Conservation (phyloP, 129 eudicot genomes). For the Helianthus annuus region HanXRQr2.0-SUNRISE NC_035441.2:185831107-185831606, state of each 20-base stretch:
- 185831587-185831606: background rate
- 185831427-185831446: conserved; percentile 35
- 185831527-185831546: conserved; percentile 37
- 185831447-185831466: conserved; percentile 59
- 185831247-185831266: conserved; percentile 51
- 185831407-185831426: conserved; percentile 72
- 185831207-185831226: conserved; percentile 84
- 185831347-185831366: conserved; percentile 32
- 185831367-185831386: conserved; percentile 38
- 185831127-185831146: background rate
- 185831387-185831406: conserved; percentile 70
- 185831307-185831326: conserved; percentile 91
- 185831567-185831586: conserved; percentile 54
- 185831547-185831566: conserved; percentile 46
- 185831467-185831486: conserved; percentile 58
- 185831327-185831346: conserved; percentile 76
- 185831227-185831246: conserved; percentile 82
- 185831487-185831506: conserved; percentile 37
- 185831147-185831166: too few relatives aligned
- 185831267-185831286: conserved; percentile 42
- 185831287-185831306: conserved; percentile 63
- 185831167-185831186: background rate
- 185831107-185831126: conserved; percentile 22
- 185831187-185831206: conserved; percentile 28
- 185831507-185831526: conserved; percentile 31